Conservation (phyloP, 306 rosid species). For the Vigna radiata region DNA sequence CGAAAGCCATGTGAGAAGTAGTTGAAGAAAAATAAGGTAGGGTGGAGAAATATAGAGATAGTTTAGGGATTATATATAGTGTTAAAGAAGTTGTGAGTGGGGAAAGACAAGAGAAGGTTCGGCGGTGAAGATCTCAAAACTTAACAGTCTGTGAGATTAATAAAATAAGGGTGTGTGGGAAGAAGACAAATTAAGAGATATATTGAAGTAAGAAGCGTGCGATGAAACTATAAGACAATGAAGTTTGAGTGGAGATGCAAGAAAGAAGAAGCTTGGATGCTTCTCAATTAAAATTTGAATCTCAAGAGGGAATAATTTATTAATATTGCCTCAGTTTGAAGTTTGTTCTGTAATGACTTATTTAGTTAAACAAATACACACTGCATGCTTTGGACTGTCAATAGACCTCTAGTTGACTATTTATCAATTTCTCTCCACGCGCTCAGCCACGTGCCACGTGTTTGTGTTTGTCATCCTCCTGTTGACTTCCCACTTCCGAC, state of each 20-base stretch:
- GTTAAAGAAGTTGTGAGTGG: background rate
- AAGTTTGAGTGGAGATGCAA: background rate
- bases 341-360: constrained; percentile 8
- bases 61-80: constrained; percentile 14
- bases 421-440: constrained; percentile 26
- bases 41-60: background rate
- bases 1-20: constrained; percentile 47
- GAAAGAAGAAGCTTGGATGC: constrained; percentile 52
- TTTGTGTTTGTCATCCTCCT: constrained; percentile 32
- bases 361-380: background rate
- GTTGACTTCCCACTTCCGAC: constrained; percentile 30
- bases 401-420: constrained; percentile 58
- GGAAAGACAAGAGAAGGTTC: constrained; percentile 51
- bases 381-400: constrained; percentile 33
- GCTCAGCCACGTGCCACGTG: constrained; percentile 56
- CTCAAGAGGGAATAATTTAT: constrained; percentile 33
- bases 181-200: constrained; percentile 32
- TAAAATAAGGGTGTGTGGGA: constrained; percentile 9
- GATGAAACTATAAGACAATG: background rate
- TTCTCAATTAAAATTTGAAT: constrained; percentile 44
- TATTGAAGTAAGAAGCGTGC: constrained; percentile 5
- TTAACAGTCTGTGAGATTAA: background rate
- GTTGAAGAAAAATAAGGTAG: background rate
- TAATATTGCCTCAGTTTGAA: constrained; percentile 41
- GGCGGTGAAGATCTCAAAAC: constrained; percentile 46